A percentile compares a stretch with the other conserved stretches of the same genome.
These are phyloP conservation scores for Aspergillus calidoustus DNA, from an alignment of 2,329 filamentous ascomycete species.

Conservation along the genomic window DNA sequence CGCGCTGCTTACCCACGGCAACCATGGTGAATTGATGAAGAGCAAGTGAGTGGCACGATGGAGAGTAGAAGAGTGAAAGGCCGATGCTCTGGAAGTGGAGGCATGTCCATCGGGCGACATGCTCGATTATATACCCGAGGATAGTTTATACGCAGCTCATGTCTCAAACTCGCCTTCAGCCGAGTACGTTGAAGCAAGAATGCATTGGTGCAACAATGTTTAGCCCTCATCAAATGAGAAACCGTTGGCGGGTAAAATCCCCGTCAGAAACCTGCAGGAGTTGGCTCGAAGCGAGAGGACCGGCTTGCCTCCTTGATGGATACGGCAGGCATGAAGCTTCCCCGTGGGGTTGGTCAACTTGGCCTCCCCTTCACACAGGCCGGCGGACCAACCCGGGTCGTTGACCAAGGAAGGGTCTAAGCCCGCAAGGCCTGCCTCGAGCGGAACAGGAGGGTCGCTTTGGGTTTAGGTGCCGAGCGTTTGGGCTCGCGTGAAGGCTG, in stretches of 20 bases:
- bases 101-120: neutral
- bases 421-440: slow-evolving; percentile 6
- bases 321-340: slow-evolving; percentile 12
- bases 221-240: slow-evolving; percentile 2
- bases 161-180: neutral
- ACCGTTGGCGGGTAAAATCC: slow-evolving; percentile 17
- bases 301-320: slow-evolving; percentile 14
- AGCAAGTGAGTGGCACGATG: neutral
- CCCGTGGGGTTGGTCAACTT: slow-evolving; percentile 14
- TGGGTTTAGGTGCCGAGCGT: slow-evolving; percentile 14
- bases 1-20: slow-evolving; percentile 27
- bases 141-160: slow-evolving; percentile 4
- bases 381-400: neutral
- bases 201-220: slow-evolving; percentile 15
- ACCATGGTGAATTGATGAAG: slow-evolving; percentile 22
- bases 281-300: neutral
- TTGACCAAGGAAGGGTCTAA: slow-evolving; percentile 9
- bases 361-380: neutral
- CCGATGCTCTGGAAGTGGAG: neutral
- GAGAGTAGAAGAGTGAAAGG: neutral
- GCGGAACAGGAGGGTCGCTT: slow-evolving; percentile 2
- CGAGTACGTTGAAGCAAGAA: neutral
- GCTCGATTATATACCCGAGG: slow-evolving; percentile 12
- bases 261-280: slow-evolving; percentile 5
- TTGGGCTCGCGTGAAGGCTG: slow-evolving; percentile 8